A percentile compares a stretch with the other conserved stretches of the same genome.
These are phyloP conservation scores for Starmerella powellii DNA, from an alignment of 805 yeast species.

Conservation along the genomic window DNA sequence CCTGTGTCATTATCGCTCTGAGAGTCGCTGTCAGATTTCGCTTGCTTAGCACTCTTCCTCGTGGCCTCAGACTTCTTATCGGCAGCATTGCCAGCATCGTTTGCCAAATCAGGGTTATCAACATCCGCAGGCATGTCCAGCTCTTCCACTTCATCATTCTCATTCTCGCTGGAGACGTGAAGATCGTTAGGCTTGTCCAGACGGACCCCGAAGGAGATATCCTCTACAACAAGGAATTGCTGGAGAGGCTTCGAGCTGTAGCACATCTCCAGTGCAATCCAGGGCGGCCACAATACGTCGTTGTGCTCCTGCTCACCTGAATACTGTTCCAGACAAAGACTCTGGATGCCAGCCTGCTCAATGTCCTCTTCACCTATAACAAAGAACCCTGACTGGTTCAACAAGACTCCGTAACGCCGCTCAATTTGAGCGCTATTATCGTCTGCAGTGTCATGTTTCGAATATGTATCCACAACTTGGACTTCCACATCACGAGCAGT, in stretches of 20 bases:
- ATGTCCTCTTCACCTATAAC: conserved; percentile 46
- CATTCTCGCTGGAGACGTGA: conserved; percentile 27
- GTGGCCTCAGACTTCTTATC: no score
- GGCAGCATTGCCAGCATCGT: no score
- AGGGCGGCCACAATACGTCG: conserved; percentile 66
- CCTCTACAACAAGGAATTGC: conserved; percentile 46
- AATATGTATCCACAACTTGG: conserved; percentile 51
- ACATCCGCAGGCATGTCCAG: conserved; percentile 14
- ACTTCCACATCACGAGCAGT: conserved; percentile 61
- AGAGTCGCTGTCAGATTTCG: no score
- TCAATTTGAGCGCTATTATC: conserved; percentile 42
- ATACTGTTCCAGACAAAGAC: conserved; percentile 30
- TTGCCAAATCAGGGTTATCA: no score
- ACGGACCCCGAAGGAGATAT: conserved; percentile 49
- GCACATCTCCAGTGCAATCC: conserved; percentile 66
- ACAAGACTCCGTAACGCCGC: conserved; percentile 54
- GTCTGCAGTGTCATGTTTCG: conserved; percentile 32
- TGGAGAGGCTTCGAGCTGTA: conserved; percentile 40
- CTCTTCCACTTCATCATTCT: conserved; percentile 10
- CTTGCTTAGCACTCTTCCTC: no score
- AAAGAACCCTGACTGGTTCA: conserved; percentile 61
- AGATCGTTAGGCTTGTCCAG: conserved; percentile 44
- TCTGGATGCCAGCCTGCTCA: conserved; percentile 51
- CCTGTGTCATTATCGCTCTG: no score
- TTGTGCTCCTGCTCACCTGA: conserved; percentile 45